Conservation (phyloP, 192 early-diverging fungal genomes). For the Umbelopsis isabellina region DNA sequence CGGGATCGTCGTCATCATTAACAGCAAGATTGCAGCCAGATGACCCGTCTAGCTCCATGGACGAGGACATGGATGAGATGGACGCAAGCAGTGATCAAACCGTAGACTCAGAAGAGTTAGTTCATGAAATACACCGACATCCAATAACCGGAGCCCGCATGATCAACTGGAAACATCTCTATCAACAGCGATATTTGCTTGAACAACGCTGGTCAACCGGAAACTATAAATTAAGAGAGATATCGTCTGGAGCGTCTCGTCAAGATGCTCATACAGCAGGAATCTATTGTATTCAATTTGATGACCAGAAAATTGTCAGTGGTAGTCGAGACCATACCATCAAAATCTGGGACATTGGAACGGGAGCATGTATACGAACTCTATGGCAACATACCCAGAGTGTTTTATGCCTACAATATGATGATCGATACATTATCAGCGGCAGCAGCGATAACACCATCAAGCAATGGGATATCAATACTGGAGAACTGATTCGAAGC, state of each 20-base stretch:
- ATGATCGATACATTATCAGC: conserved; percentile 64
- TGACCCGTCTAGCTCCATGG: not conserved
- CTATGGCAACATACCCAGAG: conserved; percentile 77
- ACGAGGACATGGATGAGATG: not conserved
- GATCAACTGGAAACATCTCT: conserved; percentile 79
- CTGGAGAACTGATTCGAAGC: conserved; percentile 47
- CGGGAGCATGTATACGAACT: conserved; percentile 59
- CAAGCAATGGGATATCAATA: conserved; percentile 72
- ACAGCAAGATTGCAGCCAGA: not conserved
- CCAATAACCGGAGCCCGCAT: conserved; percentile 28
- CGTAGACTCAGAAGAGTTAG: conserved; percentile 15
- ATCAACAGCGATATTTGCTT: conserved; percentile 63
- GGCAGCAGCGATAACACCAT: conserved; percentile 72
- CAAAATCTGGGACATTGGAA: conserved; percentile 79
- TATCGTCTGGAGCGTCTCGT: conserved; percentile 42
- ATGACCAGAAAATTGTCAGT: conserved; percentile 66
- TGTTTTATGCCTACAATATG: conserved; percentile 87
- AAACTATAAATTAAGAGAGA: conserved; percentile 56
- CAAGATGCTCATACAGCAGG: conserved; percentile 74
- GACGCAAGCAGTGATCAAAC: not conserved
- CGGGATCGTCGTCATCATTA: conserved; percentile 12
- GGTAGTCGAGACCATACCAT: conserved; percentile 72
- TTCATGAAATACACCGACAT: conserved; percentile 3
- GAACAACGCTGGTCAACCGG: conserved; percentile 77
- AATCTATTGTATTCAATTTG: conserved; percentile 86